Percentiles rank a stretch among this genome's conserved stretches.
Conservation (phyloP, 441 rosid species). For the Populus hybrid region DNA sequence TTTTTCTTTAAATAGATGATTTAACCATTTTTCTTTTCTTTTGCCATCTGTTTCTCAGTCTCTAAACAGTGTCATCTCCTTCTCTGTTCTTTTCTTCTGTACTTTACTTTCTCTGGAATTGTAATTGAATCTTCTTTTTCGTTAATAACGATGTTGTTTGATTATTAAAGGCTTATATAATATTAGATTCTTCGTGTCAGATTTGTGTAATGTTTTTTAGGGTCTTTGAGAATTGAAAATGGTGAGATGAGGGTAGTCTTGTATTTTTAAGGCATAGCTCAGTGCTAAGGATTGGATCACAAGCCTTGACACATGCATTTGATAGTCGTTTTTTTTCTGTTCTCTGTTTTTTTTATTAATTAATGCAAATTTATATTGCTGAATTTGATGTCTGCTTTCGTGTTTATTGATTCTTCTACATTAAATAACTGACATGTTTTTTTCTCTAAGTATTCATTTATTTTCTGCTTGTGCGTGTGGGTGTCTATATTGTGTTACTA, state of each 20-base stretch:
- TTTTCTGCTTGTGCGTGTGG: not conserved
- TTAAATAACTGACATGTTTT: constrained; percentile 10
- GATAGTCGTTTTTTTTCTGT: not conserved
- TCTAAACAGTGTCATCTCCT: not conserved
- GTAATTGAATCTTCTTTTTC: not conserved
- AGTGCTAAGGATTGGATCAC: constrained; percentile 11
- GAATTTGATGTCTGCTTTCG: not conserved
- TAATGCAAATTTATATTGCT: not conserved
- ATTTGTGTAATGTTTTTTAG: not conserved
- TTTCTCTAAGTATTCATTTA: not conserved
- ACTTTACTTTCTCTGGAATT: not conserved
- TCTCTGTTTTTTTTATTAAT: not conserved
- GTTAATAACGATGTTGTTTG: not conserved
- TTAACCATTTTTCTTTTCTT: not conserved
- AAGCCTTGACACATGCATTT: constrained; percentile 12
- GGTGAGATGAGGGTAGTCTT: constrained; percentile 29
- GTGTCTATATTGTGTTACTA: not conserved
- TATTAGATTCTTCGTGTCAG: constrained; percentile 7
- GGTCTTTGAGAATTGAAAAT: constrained; percentile 24
- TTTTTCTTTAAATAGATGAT: not conserved
- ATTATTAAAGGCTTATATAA: not conserved
- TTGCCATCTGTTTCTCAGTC: not conserved
- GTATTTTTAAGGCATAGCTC: constrained; percentile 9
- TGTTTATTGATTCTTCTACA: not conserved
- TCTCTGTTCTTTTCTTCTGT: constrained; percentile 14